Percentiles rank a stretch among this genome's conserved stretches.
These are phyloP conservation scores for Saprolegnia parasitica DNA, from an alignment of 352 stramenopile genomes.

Conservation along the genomic window DNA sequence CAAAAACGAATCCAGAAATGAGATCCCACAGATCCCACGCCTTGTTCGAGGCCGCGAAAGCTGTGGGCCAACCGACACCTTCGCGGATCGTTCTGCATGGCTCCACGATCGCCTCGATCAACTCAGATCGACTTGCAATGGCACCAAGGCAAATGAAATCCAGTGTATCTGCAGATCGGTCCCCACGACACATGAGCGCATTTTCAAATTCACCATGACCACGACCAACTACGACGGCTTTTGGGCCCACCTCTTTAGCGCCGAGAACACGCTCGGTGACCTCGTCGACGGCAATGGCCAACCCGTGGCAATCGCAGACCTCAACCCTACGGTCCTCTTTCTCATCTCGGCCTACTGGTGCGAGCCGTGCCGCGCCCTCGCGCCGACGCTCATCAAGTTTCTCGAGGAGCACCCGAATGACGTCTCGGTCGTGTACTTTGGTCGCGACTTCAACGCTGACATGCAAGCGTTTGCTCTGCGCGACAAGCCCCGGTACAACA, in stretches of 20 bases:
- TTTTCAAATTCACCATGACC: too few species aligned
- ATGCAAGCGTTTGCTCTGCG: background rate
- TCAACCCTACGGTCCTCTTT: slow-evolving; percentile 17
- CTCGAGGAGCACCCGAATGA: background rate
- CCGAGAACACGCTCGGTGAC: background rate
- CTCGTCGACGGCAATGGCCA: slow-evolving; percentile 10
- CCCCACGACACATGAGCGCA: too few species aligned
- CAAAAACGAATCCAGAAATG: too few species aligned
- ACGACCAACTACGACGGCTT: background rate
- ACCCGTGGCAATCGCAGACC: background rate
- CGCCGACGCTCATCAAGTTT: background rate
- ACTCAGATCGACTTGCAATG: too few species aligned
- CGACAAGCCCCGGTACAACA: background rate
- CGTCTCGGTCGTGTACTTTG: slow-evolving; percentile 21
- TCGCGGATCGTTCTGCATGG: too few species aligned
- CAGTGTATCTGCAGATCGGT: too few species aligned
- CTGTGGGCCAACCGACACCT: too few species aligned
- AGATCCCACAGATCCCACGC: too few species aligned
- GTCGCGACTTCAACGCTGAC: background rate
- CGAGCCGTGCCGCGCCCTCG: slow-evolving; percentile 89
- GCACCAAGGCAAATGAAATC: too few species aligned
- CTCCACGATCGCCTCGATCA: too few species aligned
- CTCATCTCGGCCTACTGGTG: slow-evolving; percentile 87
- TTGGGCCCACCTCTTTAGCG: slow-evolving; percentile 12
- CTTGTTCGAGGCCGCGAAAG: too few species aligned